Evolutionary conservation across 306 rosid genomes (phyloP).

Genomic region (Aeschynomene evenia): DNA sequence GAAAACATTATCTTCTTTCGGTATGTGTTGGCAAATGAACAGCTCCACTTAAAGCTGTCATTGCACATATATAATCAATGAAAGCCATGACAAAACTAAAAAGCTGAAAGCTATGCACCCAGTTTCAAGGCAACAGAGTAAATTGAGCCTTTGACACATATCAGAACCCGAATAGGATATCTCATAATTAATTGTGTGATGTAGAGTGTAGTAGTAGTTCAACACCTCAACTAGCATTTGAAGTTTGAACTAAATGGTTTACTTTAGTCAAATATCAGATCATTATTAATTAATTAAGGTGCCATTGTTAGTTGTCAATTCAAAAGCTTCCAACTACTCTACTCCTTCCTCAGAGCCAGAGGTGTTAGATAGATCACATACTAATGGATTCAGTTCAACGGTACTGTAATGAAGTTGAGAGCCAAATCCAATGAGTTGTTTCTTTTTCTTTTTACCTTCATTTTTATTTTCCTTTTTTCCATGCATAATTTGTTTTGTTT

Average conservation of each 20-base stretch:
- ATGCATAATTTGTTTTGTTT: no score
- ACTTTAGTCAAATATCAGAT: constrained; percentile 40
- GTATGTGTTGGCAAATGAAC: not conserved
- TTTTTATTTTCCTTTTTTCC: no score
- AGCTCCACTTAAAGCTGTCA: constrained; percentile 34
- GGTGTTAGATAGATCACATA: no score
- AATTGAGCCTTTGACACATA: constrained; percentile 29
- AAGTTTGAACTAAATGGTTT: constrained; percentile 26
- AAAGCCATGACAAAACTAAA: constrained; percentile 22
- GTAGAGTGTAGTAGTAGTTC: constrained; percentile 40
- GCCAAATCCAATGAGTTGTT: no score
- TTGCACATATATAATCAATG: constrained; percentile 27
- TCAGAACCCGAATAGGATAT: constrained; percentile 29
- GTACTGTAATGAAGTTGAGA: not conserved
- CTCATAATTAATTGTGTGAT: constrained; percentile 45
- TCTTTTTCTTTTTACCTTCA: no score
- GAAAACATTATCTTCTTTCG: not conserved
- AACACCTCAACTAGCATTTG: constrained; percentile 37
- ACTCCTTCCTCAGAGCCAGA: not conserved
- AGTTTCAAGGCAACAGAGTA: constrained; percentile 18
- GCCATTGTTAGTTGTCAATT: constrained; percentile 51
- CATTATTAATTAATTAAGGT: constrained; percentile 51
- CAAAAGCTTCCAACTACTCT: constrained; percentile 37
- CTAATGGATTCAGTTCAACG: not conserved
- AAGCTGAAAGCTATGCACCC: constrained; percentile 37